Base-by-base conservation (phyloP, 108 stramenopile genomes). In the Nitzschia palea region DNA sequence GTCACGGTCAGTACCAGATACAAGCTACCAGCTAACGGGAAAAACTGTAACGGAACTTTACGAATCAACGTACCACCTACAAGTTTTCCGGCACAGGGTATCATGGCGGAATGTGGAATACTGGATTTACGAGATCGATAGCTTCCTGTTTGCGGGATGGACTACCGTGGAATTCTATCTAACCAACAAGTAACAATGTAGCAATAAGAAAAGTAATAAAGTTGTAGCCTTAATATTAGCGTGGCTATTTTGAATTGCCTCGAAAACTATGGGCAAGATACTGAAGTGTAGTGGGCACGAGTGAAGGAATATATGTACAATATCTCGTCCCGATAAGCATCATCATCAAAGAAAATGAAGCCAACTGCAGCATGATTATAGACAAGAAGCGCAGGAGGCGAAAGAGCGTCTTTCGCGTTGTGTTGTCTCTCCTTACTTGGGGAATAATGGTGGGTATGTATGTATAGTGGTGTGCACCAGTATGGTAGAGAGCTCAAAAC, bases 351-450 rank as follows among this genome's bases (percentile, higher is more conserved):
- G 8, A 48, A 48, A 48, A 20, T 20, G 18, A 48, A 48, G 47
- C 47, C 47, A 48, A 48, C 47, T 48, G 47, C 47, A 48, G 47
- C 47, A 18, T n/a, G 47, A 20, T 48, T 20, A 18, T 48, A 18
- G 15, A 48, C 47, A 48, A 48, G 22, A 48, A 48, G 47, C 47
- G 47, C 47, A 48, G 47, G 17, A 48, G 47, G 47, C 47, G 47
- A 48, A 48, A 48, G 47, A 20, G n/a, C 15, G 47, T 48, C 47
- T 48, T 48, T 48, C 47, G 47, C 47, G 4, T 40, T 48, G 47
- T 48, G 47, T 18, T 18, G 47, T 48, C 22, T 48, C 47, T 48
- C 47, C 47, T 20, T 20, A 18, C 4, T 48, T 20, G 47, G 22
- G n/a, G n/a, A 5, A 40, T 14, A 40, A 48, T n/a, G n/a, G n/a